Percentiles rank a stretch among this genome's conserved stretches.
These are phyloP conservation scores for Petasospora rhodanensis DNA, from an alignment of 1,139 yeast genomes.

Conservation along the genomic window DNA sequence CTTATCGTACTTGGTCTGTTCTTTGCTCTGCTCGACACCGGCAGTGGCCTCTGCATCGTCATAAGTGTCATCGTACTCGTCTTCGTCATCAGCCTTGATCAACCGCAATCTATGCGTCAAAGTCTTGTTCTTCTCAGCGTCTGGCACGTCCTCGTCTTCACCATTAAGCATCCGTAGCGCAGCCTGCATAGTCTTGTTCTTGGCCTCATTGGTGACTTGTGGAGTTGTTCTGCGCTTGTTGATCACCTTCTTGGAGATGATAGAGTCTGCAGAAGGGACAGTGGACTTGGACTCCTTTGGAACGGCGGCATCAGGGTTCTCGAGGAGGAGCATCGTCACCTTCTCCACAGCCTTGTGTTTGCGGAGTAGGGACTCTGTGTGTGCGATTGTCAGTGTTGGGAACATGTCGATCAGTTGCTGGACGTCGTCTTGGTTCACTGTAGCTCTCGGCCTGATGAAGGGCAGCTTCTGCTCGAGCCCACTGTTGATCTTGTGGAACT, in stretches of 20 bases:
- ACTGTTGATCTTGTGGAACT: conserved; percentile 43
- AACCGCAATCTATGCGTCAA: conserved; percentile 48
- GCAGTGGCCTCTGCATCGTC: conserved; percentile 59
- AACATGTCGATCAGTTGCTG: conserved; percentile 49
- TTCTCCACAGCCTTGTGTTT: conserved; percentile 52
- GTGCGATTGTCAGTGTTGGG: conserved; percentile 46
- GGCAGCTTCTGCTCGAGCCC: conserved; percentile 46
- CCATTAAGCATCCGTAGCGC: conserved; percentile 55
- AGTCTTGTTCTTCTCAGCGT: conserved; percentile 64
- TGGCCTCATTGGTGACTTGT: conserved; percentile 42
- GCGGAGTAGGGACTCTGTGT: conserved; percentile 43
- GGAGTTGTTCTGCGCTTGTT: conserved; percentile 15
- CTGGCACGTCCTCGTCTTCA: conserved; percentile 72
- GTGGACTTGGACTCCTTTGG: conserved; percentile 4
- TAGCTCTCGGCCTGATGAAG: conserved; percentile 10
- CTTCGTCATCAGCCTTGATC: conserved; percentile 66
- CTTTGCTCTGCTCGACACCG: conserved; percentile 20
- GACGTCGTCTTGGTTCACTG: conserved; percentile 25
- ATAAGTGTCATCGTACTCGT: conserved; percentile 81
- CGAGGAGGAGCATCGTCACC: conserved; percentile 58
- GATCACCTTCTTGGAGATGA: conserved; percentile 19
- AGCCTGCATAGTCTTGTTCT: conserved; percentile 54
- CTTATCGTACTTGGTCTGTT: conserved; percentile 20
- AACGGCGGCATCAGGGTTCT: conserved; percentile 44
- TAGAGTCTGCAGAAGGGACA: conserved; percentile 12